Evolutionary conservation across 169 alveolate species (phyloP).

Genomic region (Ichthyophthirius multifiliis): DNA sequence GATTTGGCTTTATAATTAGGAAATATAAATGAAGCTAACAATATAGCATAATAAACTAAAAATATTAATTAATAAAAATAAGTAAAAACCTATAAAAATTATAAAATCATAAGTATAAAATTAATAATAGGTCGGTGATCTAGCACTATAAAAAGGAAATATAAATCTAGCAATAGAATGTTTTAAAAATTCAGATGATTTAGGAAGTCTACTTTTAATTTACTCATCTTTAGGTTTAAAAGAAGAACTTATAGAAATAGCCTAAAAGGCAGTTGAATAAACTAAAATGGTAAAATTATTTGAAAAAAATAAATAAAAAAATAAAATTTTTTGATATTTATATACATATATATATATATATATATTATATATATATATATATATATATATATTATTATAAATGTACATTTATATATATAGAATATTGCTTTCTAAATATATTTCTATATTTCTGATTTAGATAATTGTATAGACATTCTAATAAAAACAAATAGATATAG

Average conservation of each 20-base stretch:
- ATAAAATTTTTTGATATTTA: too few species aligned
- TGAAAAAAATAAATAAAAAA: too few species aligned
- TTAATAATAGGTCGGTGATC: slow-evolving; percentile 83
- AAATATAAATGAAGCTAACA: slow-evolving; percentile 77
- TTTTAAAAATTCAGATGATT: slow-evolving; percentile 73
- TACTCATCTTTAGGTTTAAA: slow-evolving; percentile 67
- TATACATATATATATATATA: too few species aligned
- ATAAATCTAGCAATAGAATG: slow-evolving; percentile 72
- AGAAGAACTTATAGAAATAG: slow-evolving; percentile 63
- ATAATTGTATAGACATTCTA: slow-evolving; percentile 68
- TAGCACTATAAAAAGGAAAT: slow-evolving; percentile 69
- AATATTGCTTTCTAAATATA: slow-evolving; percentile 83
- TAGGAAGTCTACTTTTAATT: slow-evolving; percentile 56
- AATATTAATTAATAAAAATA: slow-evolving; percentile 10
- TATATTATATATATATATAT: too few species aligned
- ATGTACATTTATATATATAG: slow-evolving; percentile 17
- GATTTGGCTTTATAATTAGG: slow-evolving; percentile 90
- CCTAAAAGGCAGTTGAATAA: slow-evolving; percentile 48
- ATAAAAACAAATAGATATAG: slow-evolving; percentile 68
- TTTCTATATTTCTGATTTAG: slow-evolving; percentile 51
- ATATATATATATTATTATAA: neutral
- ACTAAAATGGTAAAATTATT: slow-evolving; percentile 43
- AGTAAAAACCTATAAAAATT: too few species aligned
- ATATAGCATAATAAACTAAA: slow-evolving; percentile 49
- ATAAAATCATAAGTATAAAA: too few species aligned